These are phyloP conservation scores for Globisporangium emineosum DNA, from an alignment of 352 stramenopile species.

Conservation along the genomic window DNA sequence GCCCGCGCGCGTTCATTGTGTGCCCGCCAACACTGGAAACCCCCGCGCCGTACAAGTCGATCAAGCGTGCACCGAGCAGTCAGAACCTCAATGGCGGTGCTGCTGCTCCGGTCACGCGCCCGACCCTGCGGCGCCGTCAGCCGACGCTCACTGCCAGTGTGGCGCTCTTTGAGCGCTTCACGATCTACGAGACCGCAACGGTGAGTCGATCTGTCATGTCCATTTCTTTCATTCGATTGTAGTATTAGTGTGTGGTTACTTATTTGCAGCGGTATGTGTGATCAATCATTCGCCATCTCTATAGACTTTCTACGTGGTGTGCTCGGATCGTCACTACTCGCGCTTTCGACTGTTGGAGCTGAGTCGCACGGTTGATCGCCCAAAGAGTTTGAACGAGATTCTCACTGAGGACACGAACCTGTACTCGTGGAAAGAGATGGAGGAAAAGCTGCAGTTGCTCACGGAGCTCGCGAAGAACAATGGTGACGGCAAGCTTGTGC, in stretches of 20 bases:
- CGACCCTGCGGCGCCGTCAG: conserved; percentile 56
- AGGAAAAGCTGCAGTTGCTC: conserved; percentile 65
- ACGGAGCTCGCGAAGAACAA: conserved; percentile 39
- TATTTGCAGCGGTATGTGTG: not conserved
- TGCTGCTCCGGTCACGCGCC: conserved; percentile 15
- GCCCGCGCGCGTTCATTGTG: conserved; percentile 56
- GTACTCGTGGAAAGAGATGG: conserved; percentile 82
- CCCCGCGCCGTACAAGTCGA: conserved; percentile 19
- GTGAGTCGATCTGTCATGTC: conserved; percentile 10
- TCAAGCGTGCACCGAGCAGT: conserved; percentile 18
- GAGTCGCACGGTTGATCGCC: conserved; percentile 63
- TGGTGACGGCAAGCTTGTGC: conserved; percentile 42
- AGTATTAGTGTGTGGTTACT: not conserved
- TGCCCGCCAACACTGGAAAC: conserved; percentile 46
- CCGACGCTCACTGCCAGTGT: conserved; percentile 59
- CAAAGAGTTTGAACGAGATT: conserved; percentile 48
- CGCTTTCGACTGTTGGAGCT: conserved; percentile 74
- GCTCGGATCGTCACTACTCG: conserved; percentile 82
- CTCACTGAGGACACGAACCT: conserved; percentile 61
- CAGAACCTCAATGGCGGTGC: conserved; percentile 14
- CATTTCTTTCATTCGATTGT: not conserved
- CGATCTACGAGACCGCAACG: conserved; percentile 75
- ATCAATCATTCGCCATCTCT: not conserved
- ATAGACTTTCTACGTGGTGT: conserved; percentile 70
- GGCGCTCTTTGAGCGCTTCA: conserved; percentile 78